phyloP scores from a whole-genome alignment of 352 stramenopile species.

The Pythium sp. region DNA sequence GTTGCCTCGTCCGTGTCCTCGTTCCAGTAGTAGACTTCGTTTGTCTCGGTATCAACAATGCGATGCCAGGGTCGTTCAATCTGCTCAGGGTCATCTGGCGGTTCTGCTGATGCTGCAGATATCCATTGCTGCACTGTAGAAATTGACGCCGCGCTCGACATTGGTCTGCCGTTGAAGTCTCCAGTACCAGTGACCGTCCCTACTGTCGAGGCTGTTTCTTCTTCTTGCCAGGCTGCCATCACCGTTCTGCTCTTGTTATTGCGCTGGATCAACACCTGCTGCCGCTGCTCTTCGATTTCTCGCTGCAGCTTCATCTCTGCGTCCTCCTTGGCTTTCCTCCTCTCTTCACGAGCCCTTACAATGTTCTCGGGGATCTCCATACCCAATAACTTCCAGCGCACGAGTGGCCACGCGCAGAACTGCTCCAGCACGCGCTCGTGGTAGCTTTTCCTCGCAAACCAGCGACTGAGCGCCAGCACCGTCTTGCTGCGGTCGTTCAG shows the following conservation, averaged over 20 bases:
- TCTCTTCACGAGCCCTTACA: conserved; percentile 24
- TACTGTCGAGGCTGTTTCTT: neutral
- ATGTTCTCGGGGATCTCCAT: conserved; percentile 36
- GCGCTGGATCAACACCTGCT: conserved; percentile 26
- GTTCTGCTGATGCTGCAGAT: neutral
- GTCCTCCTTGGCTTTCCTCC: conserved; percentile 16
- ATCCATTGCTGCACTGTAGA: neutral
- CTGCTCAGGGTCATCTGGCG: neutral
- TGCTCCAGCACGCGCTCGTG: conserved; percentile 36
- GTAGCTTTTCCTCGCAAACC: conserved; percentile 40
- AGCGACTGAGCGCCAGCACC: conserved; percentile 30
- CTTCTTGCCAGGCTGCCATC: conserved; percentile 30
- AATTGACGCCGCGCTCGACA: neutral
- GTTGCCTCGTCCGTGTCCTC: conserved; percentile 20
- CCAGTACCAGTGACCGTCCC: too few relatives aligned
- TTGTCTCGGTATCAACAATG: conserved; percentile 15
- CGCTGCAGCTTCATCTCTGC: conserved; percentile 13
- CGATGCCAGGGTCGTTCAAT: conserved; percentile 10
- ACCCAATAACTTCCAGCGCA: conserved; percentile 59
- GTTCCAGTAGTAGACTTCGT: conserved; percentile 27
- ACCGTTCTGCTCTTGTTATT: conserved; percentile 22
- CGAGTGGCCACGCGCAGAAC: conserved; percentile 51
- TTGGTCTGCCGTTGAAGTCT: neutral
- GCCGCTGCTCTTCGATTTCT: conserved; percentile 29
- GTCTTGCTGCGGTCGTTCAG: conserved; percentile 41